Evolutionary conservation across 495 filamentous ascomycete species (phyloP).

Genomic region (Viridothelium virens): DNA sequence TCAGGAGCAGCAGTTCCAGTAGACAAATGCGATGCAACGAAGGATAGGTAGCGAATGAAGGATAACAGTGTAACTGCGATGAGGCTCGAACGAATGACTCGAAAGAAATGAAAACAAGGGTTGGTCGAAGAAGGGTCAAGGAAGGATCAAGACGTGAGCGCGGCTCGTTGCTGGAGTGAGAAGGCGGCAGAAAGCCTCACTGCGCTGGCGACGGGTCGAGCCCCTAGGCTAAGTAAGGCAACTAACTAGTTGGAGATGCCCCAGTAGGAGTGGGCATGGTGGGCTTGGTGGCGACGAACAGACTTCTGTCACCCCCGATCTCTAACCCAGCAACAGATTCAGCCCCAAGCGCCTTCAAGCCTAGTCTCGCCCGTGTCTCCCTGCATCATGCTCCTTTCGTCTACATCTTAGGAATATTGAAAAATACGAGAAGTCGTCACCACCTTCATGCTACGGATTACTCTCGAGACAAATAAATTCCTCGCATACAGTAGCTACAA

Average conservation of each 20-base stretch:
- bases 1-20: background rate
- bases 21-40: background rate
- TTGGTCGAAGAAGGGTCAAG: background rate
- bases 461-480: too few species aligned
- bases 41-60: background rate
- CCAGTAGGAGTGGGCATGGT: background rate
- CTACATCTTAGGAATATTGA: too few species aligned
- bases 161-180: conserved; percentile 11
- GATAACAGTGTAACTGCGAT: background rate
- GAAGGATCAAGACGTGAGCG: background rate
- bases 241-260: background rate
- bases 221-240: background rate
- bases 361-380: background rate
- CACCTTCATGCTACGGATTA: too few species aligned
- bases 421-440: too few species aligned
- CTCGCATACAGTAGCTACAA: too few species aligned
- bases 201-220: background rate
- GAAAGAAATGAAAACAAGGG: background rate
- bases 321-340: conserved; percentile 2
- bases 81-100: conserved; percentile 6
- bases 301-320: background rate
- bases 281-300: background rate
- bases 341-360: conserved; percentile 1
- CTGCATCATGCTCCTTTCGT: background rate
- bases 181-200: background rate